These are phyloP conservation scores for Tulasnella sp. DNA, from an alignment of 768 basidiomycete species.

Conservation along the genomic window DNA sequence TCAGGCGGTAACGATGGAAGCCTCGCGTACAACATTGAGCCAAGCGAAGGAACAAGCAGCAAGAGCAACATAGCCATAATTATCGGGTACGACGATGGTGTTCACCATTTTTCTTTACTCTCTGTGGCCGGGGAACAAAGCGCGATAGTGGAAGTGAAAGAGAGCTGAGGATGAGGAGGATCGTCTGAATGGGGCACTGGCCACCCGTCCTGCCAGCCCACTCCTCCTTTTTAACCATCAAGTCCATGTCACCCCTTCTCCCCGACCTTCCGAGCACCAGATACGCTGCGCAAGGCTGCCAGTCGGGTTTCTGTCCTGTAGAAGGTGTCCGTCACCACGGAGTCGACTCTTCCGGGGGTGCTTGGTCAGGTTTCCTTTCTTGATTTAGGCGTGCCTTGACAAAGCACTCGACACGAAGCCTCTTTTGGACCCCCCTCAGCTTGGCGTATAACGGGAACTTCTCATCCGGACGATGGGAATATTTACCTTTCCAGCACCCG, in stretches of 20 bases:
- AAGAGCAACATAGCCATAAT: conserved; percentile 12
- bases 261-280: neutral
- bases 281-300: neutral
- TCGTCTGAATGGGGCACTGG: neutral
- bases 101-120: neutral
- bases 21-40: conserved; percentile 4
- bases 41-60: neutral
- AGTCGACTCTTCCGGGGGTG: neutral
- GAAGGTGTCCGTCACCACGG: neutral
- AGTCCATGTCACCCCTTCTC: neutral
- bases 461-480: neutral
- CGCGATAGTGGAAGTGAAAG: neutral
- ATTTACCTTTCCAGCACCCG: neutral
- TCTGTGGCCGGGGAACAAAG: neutral
- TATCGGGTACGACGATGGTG: conserved; percentile 7
- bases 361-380: neutral
- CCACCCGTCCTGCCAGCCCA: neutral
- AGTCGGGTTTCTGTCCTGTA: neutral
- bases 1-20: neutral
- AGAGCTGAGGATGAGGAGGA: neutral
- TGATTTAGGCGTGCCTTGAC: neutral
- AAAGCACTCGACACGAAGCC: neutral
- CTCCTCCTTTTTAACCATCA: neutral
- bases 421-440: neutral
- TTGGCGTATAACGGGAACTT: neutral